Conservation (phyloP, 805 yeast species). For the Kodamaea jinghongensis region DNA sequence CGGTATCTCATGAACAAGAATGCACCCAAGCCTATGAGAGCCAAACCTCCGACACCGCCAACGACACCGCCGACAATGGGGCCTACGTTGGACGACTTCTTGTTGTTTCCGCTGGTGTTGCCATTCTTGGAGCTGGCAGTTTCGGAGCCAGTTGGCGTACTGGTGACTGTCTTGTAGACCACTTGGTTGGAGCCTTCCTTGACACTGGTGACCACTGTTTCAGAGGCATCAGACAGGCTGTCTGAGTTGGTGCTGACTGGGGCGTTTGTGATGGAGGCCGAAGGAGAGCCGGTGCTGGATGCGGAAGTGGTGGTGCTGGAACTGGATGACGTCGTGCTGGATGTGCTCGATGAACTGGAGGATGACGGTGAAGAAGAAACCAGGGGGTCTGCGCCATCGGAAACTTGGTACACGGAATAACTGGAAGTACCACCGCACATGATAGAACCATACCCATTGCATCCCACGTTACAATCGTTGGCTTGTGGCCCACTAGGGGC, state of each 20-base stretch:
- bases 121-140: slow-evolving; percentile 3
- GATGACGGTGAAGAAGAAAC: slow-evolving; percentile 8
- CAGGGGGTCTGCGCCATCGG: slow-evolving; percentile 8
- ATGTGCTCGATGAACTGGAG: slow-evolving; percentile 10
- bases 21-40: slow-evolving; percentile 20
- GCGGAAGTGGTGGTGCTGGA: slow-evolving; percentile 2
- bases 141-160: slow-evolving; percentile 4
- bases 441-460: slow-evolving; percentile 34
- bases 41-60: slow-evolving; percentile 38
- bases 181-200: slow-evolving; percentile 8
- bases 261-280: background rate
- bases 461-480: slow-evolving; percentile 25
- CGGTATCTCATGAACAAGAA: slow-evolving; percentile 36
- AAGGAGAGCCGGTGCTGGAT: slow-evolving; percentile 4
- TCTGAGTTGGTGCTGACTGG: background rate
- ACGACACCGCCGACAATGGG: slow-evolving; percentile 48
- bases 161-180: slow-evolving; percentile 11
- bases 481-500: slow-evolving; percentile 26
- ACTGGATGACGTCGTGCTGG: background rate
- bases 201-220: slow-evolving; percentile 3
- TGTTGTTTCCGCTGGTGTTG: slow-evolving; percentile 5
- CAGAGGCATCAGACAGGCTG: background rate
- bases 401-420: slow-evolving; percentile 29
- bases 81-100: slow-evolving; percentile 31
- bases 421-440: slow-evolving; percentile 39